Conservation (phyloP, 1,284 basidiomycete genomes). For the Rhodotorula sp. region DNA sequence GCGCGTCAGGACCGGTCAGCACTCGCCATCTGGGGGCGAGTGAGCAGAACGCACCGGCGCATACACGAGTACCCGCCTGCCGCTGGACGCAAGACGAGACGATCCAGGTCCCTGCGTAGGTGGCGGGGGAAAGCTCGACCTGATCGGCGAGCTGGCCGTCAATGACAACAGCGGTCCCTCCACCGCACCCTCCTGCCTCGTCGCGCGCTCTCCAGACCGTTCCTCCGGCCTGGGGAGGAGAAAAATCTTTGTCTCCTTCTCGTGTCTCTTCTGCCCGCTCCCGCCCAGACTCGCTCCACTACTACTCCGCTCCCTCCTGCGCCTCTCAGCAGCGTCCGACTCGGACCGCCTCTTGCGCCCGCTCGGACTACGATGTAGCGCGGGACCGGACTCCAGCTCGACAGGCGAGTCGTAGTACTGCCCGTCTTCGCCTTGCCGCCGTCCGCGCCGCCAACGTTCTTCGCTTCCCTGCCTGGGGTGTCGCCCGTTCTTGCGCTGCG, state of each 20-base stretch:
- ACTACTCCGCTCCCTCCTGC: background rate
- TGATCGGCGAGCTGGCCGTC: conserved; percentile 22
- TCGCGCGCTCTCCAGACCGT: background rate
- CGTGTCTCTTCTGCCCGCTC: background rate
- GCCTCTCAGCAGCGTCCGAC: background rate
- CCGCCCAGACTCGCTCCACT: background rate
- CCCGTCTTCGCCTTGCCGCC: background rate
- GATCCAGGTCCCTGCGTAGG: background rate
- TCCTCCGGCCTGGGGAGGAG: conserved; percentile 24
- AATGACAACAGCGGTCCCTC: conserved; percentile 21
- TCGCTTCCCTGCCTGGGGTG: no score
- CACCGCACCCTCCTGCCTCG: background rate
- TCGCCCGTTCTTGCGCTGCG: no score
- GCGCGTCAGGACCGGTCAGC: no score
- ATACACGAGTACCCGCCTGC: conserved; percentile 16
- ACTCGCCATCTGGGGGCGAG: no score
- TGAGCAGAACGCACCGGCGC: conserved; percentile 17
- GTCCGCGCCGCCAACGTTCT: background rate
- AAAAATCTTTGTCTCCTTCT: conserved; percentile 18
- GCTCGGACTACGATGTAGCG: background rate
- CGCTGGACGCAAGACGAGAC: background rate
- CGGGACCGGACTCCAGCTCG: background rate
- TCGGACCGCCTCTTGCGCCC: conserved; percentile 9
- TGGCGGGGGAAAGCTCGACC: conserved; percentile 28
- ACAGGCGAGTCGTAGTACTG: conserved; percentile 23